phyloP scores from a whole-genome alignment of 1,284 basidiomycete species.

The Phylloboletellus chloephorus region DNA sequence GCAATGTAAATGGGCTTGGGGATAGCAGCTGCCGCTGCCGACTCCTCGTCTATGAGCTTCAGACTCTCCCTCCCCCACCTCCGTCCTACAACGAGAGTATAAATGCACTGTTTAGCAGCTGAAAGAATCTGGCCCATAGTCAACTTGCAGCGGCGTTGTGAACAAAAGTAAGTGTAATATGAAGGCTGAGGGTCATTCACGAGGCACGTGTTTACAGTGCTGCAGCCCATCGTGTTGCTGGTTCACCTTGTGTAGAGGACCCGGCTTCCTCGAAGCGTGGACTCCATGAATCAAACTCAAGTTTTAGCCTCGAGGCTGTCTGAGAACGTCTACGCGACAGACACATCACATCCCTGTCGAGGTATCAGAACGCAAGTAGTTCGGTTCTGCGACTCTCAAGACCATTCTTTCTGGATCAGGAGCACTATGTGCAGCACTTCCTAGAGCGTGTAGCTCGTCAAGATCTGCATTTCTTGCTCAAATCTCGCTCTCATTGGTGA shows the following conservation, averaged over 20 bases:
- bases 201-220: slow-evolving; percentile 10
- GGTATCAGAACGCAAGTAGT: neutral
- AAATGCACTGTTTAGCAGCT: slow-evolving; percentile 5
- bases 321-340: neutral
- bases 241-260: slow-evolving; percentile 5
- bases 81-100: neutral
- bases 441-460: no score
- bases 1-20: slow-evolving; percentile 28
- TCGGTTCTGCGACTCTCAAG: neutral
- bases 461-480: no score
- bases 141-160: slow-evolving; percentile 6
- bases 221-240: neutral
- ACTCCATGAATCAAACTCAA: slow-evolving; percentile 6
- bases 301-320: neutral
- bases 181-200: neutral
- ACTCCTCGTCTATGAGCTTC: slow-evolving; percentile 16
- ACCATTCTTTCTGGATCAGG: no score
- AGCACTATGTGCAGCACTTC: no score
- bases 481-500: no score
- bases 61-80: slow-evolving; percentile 14
- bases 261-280: slow-evolving; percentile 6
- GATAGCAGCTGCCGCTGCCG: slow-evolving; percentile 3
- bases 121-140: slow-evolving; percentile 19
- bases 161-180: slow-evolving; percentile 3
- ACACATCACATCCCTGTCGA: neutral